Percentiles rank a stretch among this genome's conserved stretches.
phyloP scores from a whole-genome alignment of 192 early-diverging fungal genomes.

The Backusella psychrophila region DNA sequence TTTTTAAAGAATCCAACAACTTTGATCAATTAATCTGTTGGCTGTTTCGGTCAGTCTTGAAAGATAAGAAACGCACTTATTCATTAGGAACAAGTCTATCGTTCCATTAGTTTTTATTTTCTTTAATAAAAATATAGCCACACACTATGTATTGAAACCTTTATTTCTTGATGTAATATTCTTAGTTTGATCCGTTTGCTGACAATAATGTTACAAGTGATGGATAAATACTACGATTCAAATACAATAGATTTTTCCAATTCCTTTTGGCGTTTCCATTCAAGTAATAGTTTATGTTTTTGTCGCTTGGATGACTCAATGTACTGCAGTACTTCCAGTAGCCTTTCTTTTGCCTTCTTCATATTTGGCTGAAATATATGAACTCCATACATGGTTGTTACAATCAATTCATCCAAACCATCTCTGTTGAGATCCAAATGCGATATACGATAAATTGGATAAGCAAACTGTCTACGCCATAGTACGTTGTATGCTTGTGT shows the following conservation, averaged over 20 bases:
- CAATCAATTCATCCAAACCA: constrained; percentile 51
- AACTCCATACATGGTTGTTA: constrained; percentile 52
- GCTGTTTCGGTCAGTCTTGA: no score
- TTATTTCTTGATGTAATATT: no score
- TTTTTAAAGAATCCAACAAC: no score
- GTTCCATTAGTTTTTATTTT: no score
- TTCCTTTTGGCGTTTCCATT: constrained; percentile 30
- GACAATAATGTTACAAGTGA: no score
- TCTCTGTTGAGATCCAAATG: constrained; percentile 53
- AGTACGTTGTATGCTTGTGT: constrained; percentile 39
- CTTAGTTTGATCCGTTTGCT: no score
- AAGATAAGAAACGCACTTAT: no score
- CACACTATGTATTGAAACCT: no score
- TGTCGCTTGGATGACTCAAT: constrained; percentile 41
- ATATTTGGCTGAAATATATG: constrained; percentile 51
- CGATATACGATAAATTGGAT: constrained; percentile 52
- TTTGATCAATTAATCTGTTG: no score
- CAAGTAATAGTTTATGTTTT: constrained; percentile 26
- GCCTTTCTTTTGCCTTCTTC: constrained; percentile 35
- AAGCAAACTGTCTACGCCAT: constrained; percentile 51
- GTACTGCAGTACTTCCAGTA: constrained; percentile 40
- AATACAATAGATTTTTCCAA: constrained; percentile 34
- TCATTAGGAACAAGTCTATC: no score
- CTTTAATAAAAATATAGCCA: no score
- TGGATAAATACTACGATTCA: constrained; percentile 11